Percentiles rank a stretch among this genome's conserved stretches.
phyloP scores from a whole-genome alignment of 202 grass and related monocot species.

The Musa balbisiana region DNA sequence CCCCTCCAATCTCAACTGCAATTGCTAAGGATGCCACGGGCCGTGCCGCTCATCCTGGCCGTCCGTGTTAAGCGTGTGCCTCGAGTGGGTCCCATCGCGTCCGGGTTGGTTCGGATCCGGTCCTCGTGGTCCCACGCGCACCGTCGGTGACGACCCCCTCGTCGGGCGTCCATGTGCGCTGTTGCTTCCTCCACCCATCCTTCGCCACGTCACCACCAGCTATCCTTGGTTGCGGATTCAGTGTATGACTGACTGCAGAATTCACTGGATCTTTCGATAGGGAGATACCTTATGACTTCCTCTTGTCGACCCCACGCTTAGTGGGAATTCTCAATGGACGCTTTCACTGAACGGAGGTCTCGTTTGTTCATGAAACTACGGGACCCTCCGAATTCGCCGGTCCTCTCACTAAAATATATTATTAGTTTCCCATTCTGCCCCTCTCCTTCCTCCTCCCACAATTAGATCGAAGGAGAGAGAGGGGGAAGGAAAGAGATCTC shows the following conservation, averaged over 20 bases:
- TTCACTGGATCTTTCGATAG: too few relatives aligned
- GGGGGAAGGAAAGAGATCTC: not conserved
- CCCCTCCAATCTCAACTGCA: not conserved
- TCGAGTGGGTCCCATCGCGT: not conserved
- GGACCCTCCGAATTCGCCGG: not conserved
- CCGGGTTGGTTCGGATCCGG: not conserved
- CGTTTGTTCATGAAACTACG: too few relatives aligned
- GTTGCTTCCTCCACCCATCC: not conserved
- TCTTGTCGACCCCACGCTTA: not conserved
- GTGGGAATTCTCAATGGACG: not conserved
- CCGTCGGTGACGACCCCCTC: not conserved
- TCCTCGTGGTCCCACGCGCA: not conserved
- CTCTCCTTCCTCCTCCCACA: not conserved
- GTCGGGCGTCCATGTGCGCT: not conserved
- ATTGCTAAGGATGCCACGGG: not conserved
- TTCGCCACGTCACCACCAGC: not conserved
- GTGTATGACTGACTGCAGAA: not conserved
- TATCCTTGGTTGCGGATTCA: not conserved
- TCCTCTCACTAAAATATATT: not conserved
- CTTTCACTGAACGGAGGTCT: not conserved
- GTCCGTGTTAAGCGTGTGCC: not conserved
- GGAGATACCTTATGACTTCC: not conserved
- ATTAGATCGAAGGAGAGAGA: slow-evolving; percentile 3
- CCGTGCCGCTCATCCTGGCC: not conserved
- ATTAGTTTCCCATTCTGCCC: not conserved